Conservation (phyloP, 192 early-diverging fungal species). For the Geranomyces michiganensis region DNA sequence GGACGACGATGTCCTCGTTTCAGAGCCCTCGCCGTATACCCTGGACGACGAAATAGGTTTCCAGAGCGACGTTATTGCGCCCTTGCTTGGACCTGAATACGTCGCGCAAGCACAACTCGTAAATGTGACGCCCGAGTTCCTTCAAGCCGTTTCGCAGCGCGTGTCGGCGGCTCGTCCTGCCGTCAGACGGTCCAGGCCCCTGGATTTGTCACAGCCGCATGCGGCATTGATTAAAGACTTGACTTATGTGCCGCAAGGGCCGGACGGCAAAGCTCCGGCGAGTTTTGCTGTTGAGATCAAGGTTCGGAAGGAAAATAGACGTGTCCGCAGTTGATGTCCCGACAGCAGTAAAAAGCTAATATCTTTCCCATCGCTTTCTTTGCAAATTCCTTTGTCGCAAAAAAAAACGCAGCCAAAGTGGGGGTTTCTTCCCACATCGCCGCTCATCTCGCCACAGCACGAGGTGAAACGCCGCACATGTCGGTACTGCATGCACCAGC, state of each 20-base stretch:
- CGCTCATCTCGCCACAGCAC: constrained; percentile 36
- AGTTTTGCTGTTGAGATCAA: constrained; percentile 24
- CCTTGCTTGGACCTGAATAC: constrained; percentile 15
- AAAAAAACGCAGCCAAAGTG: constrained; percentile 81
- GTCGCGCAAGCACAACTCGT: constrained; percentile 5
- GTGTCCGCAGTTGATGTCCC: too few relatives aligned
- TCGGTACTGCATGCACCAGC: constrained; percentile 78
- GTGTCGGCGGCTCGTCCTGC: constrained; percentile 5
- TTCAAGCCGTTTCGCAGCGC: not conserved
- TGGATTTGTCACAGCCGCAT: constrained; percentile 7
- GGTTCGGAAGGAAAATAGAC: not conserved
- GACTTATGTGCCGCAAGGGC: constrained; percentile 1
- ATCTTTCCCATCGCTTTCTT: too few relatives aligned
- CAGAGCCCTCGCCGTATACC: not conserved
- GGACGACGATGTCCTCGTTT: not conserved
- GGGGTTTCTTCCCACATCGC: constrained; percentile 64
- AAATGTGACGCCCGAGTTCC: not conserved
- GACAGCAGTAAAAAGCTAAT: too few relatives aligned
- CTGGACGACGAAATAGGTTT: constrained; percentile 42
- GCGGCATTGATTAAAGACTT: constrained; percentile 29
- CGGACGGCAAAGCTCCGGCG: not conserved
- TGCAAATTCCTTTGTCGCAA: too few relatives aligned
- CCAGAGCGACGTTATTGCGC: constrained; percentile 26
- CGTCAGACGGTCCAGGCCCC: not conserved
- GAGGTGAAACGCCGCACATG: constrained; percentile 63